phyloP scores from a whole-genome alignment of 169 alveolate genomes.

The Babesia sp. region DNA sequence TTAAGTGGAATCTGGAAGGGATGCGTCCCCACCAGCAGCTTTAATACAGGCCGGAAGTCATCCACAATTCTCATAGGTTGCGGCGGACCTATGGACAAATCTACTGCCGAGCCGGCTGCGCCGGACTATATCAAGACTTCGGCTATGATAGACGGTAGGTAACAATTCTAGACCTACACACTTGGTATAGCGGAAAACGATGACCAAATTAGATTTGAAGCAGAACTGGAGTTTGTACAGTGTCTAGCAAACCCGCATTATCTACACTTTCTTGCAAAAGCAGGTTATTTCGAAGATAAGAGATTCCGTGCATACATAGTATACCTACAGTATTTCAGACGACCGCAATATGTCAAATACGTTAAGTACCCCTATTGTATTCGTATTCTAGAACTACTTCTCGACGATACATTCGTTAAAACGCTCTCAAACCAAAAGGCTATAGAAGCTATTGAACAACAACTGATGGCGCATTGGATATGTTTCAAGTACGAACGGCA shows the following conservation, averaged over 20 bases:
- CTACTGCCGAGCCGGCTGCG: background rate
- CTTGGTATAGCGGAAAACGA: slow-evolving; percentile 44
- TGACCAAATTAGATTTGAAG: slow-evolving; percentile 72
- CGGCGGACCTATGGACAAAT: slow-evolving; percentile 8
- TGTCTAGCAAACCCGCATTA: slow-evolving; percentile 73
- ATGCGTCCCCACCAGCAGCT: background rate
- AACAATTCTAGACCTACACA: background rate
- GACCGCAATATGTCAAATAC: slow-evolving; percentile 66
- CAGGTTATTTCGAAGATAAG: slow-evolving; percentile 71
- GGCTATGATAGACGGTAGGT: slow-evolving; percentile 44
- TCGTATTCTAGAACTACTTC: slow-evolving; percentile 71
- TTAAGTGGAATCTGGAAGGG: background rate
- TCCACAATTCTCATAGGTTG: background rate
- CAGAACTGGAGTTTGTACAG: slow-evolving; percentile 78
- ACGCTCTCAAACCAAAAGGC: slow-evolving; percentile 38
- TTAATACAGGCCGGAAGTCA: background rate
- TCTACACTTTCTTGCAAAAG: slow-evolving; percentile 60
- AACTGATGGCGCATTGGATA: slow-evolving; percentile 54
- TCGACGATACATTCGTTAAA: slow-evolving; percentile 53
- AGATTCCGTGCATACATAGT: slow-evolving; percentile 67
- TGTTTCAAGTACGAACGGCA: slow-evolving; percentile 59
- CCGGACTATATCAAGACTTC: slow-evolving; percentile 19
- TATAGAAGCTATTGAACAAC: slow-evolving; percentile 50
- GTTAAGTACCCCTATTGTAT: slow-evolving; percentile 72
- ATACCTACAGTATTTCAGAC: slow-evolving; percentile 75